A percentile compares a stretch with the other conserved stretches of the same genome.
Conservation (phyloP, 2,329 filamentous ascomycete genomes). For the Clonostachys rhizophaga region DNA sequence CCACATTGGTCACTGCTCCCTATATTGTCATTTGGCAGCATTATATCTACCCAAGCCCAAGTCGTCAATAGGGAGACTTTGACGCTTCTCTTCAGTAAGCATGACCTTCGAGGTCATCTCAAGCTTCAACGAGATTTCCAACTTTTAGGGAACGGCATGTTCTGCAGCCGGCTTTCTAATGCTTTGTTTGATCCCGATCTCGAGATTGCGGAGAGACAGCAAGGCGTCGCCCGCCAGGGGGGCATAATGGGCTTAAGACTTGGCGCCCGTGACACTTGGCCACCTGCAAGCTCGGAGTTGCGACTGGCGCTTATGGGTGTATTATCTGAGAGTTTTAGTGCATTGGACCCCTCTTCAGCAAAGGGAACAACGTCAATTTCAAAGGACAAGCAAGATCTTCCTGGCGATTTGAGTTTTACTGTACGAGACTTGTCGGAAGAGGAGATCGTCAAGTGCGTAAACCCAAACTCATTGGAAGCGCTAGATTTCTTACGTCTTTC, state of each 20-base stretch:
- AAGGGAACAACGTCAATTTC: constrained; percentile 16
- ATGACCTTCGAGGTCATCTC: constrained; percentile 69
- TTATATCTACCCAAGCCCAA: constrained; percentile 69
- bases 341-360: constrained; percentile 10
- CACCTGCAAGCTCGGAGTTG: constrained; percentile 90
- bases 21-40: constrained; percentile 69
- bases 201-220: constrained; percentile 69
- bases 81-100: constrained; percentile 67
- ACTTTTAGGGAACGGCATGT: constrained; percentile 78
- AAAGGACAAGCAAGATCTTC: constrained; percentile 38
- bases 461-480: constrained; percentile 78
- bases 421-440: constrained; percentile 74
- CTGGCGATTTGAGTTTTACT: constrained; percentile 73
- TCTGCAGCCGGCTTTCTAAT: constrained; percentile 73
- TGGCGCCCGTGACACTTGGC: constrained; percentile 80
- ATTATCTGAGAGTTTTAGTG: constrained; percentile 66
- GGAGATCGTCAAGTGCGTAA: constrained; percentile 79
- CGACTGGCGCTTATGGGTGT: constrained; percentile 84
- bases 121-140: constrained; percentile 75
- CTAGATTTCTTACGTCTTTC: constrained; percentile 89
- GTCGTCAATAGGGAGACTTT: constrained; percentile 76
- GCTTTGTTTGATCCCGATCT: constrained; percentile 83
- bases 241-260: constrained; percentile 78
- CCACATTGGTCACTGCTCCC: constrained; percentile 59
- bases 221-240: constrained; percentile 64